These are phyloP conservation scores for Sclerotinia trifoliorum DNA, from an alignment of 2,329 filamentous ascomycete species.

Conservation along the genomic window DNA sequence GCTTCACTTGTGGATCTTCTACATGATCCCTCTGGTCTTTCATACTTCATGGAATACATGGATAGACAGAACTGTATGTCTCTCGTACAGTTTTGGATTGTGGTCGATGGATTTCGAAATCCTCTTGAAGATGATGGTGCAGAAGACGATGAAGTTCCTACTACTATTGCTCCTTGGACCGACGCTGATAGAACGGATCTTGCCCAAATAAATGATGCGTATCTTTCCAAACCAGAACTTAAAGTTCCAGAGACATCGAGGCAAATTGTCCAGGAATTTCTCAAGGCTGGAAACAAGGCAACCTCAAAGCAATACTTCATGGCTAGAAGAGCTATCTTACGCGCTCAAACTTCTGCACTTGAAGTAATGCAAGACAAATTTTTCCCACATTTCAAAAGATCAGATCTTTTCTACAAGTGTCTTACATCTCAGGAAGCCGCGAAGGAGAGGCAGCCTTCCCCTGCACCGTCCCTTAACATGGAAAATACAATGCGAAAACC, in stretches of 20 bases:
- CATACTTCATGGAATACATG: conserved; percentile 99
- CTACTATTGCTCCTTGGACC: conserved; percentile 68
- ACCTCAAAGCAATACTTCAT: conserved; percentile 78
- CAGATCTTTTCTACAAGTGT: conserved; percentile 95
- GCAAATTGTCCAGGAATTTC: conserved; percentile 70
- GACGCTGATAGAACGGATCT: conserved; percentile 84
- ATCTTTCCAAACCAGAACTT: conserved; percentile 78
- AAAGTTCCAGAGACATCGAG: conserved; percentile 70
- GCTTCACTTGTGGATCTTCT: conserved; percentile 81
- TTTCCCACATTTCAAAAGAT: conserved; percentile 84
- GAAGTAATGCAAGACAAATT: conserved; percentile 80
- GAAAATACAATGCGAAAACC: conserved; percentile 42
- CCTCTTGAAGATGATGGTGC: conserved; percentile 84
- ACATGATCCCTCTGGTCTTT: conserved; percentile 83
- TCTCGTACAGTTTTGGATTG: conserved; percentile 95
- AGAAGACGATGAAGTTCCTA: conserved; percentile 59
- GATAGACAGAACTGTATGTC: conserved; percentile 84
- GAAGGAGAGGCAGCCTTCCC: conserved; percentile 31
- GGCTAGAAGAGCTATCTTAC: conserved; percentile 77
- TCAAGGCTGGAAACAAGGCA: conserved; percentile 73
- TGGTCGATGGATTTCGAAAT: conserved; percentile 93
- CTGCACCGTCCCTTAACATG: conserved; percentile 31
- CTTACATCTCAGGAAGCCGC: conserved; percentile 80
- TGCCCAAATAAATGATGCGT: conserved; percentile 86
- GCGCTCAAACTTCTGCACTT: conserved; percentile 77